Base-by-base conservation (phyloP, 2,329 filamentous ascomycete species). In the Phialemoniopsis sp. region DNA sequence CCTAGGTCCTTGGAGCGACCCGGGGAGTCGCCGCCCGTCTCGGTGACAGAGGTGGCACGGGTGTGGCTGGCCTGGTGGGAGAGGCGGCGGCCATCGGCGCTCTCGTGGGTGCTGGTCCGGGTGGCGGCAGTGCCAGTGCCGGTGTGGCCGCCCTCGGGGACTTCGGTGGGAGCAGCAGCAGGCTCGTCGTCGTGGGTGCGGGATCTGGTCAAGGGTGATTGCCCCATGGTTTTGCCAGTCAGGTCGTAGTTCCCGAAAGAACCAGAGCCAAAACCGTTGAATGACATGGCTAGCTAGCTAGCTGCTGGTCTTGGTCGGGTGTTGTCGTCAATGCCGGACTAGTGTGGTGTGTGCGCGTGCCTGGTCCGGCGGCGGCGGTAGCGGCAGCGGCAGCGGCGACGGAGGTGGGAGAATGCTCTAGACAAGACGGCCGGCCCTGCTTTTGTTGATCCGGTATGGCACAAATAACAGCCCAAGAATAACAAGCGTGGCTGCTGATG, bases 241-340 rank as follows among this genome's bases (percentile, higher is more conserved):
- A 58, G 62, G 52, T 76, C 73, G 52, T 74, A 68, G 51, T 67
- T 73, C 50, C 61, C 63, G 42, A 68, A 68, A 47, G 64, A 58
- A 51, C 58, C 57, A 21, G 54, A 51, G 50, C 58, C 57, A 21
- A 54, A 51, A 41, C 60, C 66, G 37, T 60, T 52, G 40, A 69
- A 63, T 36, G 67, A 66, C 68, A 72, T 70, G 38, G 21, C 21
- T 26, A 10, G 10, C 21, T n/a, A n/a, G n/a, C n/a, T n/a, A 10
- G 21, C 21, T 6, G 6, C 21, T 26, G 21, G 21, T 26, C n/a
- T n/a, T n/a, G n/a, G n/a, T n/a, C n/a, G n/a, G n/a, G n/a, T n/a
- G n/a, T n/a, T n/a, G n/a, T n/a, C n/a, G n/a, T n/a, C n/a, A n/a
- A n/a, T n/a, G n/a, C n/a, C 21, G 21, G 21, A 26, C 21, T 26